Base-by-base conservation (phyloP, 805 yeast genomes). In the Groenewaldozyma salmanticensis region DNA sequence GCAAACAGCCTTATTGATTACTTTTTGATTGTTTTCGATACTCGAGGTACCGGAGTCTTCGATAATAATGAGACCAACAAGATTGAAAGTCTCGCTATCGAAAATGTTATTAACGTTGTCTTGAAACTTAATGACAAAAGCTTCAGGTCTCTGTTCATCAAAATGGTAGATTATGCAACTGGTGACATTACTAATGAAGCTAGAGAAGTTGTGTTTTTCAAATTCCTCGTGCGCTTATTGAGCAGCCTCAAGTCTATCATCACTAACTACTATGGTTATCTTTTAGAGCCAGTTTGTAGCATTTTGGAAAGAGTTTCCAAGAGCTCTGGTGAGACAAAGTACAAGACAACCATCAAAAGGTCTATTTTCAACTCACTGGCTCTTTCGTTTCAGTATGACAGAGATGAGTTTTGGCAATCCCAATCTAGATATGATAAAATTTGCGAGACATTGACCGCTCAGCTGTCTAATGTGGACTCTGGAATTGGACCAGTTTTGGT, bases 361-460 rank as follows among this genome's bases (percentile, higher is more conserved):
- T 62, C 84, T 32, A 60, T 88, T 17, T 65, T 87, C 40, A 78
- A 74, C 48, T 78, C 95, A 0, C 65, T 92, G 48, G 74, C 79
- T 0, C 71, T 85, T 1, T 81, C 96, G 1, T 87, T 92, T 67
- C 83, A 79, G 54, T 81, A 78, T 55, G 96, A 90, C 56, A 84
- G 80, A 55, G 95, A 83, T 52, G 98, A 92, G 54, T 92, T 84
- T 65, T 92, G 99, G 99, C 80, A 82, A 44, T 77, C 86, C 35
- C 81, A 80, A 39, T 75, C 86, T 20, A 75, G 98, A 58, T 92
- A 86, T 58, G 94, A 82, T 31, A 63, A 75, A 39, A 71, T 87
- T 20, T 71, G 79, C 13, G 69, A 61, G 31, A 72, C 81, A 2
- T 68, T 92, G 47, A 65, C 82, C 44, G 64, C 63, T 19, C 96